Evolutionary conservation across 805 yeast genomes (phyloP).

Genomic region (Kazachstania psychrophila): DNA sequence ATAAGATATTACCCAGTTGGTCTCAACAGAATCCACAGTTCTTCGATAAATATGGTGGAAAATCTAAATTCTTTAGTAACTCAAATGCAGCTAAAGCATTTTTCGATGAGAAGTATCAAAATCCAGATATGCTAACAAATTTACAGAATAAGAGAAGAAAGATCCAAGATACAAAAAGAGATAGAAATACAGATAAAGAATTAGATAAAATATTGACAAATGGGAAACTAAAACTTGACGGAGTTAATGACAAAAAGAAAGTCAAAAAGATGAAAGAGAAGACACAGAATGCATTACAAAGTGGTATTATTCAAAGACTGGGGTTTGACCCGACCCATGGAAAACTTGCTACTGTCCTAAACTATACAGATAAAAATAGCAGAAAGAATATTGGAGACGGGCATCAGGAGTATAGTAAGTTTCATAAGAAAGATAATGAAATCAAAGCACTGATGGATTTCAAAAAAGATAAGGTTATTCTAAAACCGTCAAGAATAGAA

Average conservation of each 20-base stretch:
- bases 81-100: slow-evolving; percentile 40
- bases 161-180: slow-evolving; percentile 31
- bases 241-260: slow-evolving; percentile 16
- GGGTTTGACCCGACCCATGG: slow-evolving; percentile 47
- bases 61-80: slow-evolving; percentile 29
- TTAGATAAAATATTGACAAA: slow-evolving; percentile 13
- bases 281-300: slow-evolving; percentile 34
- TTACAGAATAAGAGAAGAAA: slow-evolving; percentile 33
- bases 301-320: slow-evolving; percentile 32
- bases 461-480: slow-evolving; percentile 28
- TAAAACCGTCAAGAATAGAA: slow-evolving; percentile 29
- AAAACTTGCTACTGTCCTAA: slow-evolving; percentile 15
- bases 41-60: slow-evolving; percentile 5
- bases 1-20: slow-evolving; percentile 4
- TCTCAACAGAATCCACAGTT: slow-evolving; percentile 5
- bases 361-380: slow-evolving; percentile 3
- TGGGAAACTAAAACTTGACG: slow-evolving; percentile 7
- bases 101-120: slow-evolving; percentile 40
- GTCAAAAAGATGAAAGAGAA: slow-evolving; percentile 23
- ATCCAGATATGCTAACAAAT: slow-evolving; percentile 38
- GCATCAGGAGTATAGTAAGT: neutral
- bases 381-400: neutral
- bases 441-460: slow-evolving; percentile 26
- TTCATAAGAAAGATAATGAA: slow-evolving; percentile 4
- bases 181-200: slow-evolving; percentile 27